Evolutionary conservation across 305 asterid species (phyloP).

Genomic region (Fraxinus paxiana): DNA sequence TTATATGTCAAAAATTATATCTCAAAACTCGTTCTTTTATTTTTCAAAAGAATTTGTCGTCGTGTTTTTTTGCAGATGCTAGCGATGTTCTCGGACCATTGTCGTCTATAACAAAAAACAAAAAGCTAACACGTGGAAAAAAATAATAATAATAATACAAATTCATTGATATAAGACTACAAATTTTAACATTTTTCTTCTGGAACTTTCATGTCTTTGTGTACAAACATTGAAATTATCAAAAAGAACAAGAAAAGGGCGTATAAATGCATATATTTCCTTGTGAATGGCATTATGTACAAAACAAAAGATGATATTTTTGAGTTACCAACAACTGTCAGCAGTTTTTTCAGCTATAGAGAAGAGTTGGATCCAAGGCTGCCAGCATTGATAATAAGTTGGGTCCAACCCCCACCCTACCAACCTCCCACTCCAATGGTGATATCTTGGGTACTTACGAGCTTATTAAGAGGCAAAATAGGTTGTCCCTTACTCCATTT

Average conservation of each 20-base stretch:
- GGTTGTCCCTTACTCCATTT: not conserved
- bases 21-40: not conserved
- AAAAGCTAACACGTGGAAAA: not conserved
- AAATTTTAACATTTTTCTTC: not conserved
- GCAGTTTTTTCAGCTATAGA: not conserved
- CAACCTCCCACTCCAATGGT: not conserved
- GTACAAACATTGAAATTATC: not conserved
- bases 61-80: not conserved
- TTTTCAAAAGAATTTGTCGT: not conserved
- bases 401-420: not conserved
- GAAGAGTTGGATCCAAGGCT: not conserved
- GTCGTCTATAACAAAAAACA: not conserved
- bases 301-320: not conserved
- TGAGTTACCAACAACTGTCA: not conserved
- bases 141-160: not conserved
- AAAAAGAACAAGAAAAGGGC: not conserved
- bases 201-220: not conserved
- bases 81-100: not conserved
- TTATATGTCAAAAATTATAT: not conserved
- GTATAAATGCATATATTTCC: not conserved
- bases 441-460: not conserved
- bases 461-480: not conserved
- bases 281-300: not conserved
- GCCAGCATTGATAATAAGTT: not conserved
- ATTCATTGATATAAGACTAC: not conserved